Conservation (phyloP, 768 basidiomycete genomes). For the Neoboletus subvelutipes region DNA sequence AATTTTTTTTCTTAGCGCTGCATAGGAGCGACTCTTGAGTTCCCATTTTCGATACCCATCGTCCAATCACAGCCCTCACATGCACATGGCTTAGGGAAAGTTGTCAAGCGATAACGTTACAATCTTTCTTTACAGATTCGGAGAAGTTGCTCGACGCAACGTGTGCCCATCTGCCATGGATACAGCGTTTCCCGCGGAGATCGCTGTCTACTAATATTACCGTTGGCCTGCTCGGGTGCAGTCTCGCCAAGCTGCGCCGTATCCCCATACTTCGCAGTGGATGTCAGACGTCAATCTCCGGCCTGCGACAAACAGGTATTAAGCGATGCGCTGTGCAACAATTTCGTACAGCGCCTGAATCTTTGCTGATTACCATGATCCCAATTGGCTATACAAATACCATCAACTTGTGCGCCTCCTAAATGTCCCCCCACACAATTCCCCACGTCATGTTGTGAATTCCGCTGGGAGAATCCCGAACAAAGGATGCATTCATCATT, state of each 20-base stretch:
- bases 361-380: background rate
- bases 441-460: constrained; percentile 22
- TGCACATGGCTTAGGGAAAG: constrained; percentile 16
- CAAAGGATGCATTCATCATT: background rate
- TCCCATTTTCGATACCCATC: constrained; percentile 6
- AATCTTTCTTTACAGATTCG: constrained; percentile 18
- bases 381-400: background rate
- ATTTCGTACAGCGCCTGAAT: background rate
- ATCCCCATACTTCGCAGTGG: constrained; percentile 19
- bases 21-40: constrained; percentile 10
- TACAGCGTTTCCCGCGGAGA: constrained; percentile 33
- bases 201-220: constrained; percentile 15
- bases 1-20: background rate
- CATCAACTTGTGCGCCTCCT: constrained; percentile 10
- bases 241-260: constrained; percentile 16
- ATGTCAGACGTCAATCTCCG: constrained; percentile 25
- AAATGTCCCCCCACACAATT: constrained; percentile 20
- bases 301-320: constrained; percentile 6
- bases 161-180: constrained; percentile 30
- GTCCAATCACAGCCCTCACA: constrained; percentile 10
- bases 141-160: constrained; percentile 20
- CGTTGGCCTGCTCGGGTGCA: constrained; percentile 11
- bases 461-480: constrained; percentile 10
- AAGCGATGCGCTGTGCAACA: constrained; percentile 3
- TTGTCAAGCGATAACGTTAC: constrained; percentile 24